A percentile compares a stretch with the other conserved stretches of the same genome.
These are phyloP conservation scores for Kodamaea arcana DNA, from an alignment of 1,139 yeast genomes.

Conservation along the genomic window DNA sequence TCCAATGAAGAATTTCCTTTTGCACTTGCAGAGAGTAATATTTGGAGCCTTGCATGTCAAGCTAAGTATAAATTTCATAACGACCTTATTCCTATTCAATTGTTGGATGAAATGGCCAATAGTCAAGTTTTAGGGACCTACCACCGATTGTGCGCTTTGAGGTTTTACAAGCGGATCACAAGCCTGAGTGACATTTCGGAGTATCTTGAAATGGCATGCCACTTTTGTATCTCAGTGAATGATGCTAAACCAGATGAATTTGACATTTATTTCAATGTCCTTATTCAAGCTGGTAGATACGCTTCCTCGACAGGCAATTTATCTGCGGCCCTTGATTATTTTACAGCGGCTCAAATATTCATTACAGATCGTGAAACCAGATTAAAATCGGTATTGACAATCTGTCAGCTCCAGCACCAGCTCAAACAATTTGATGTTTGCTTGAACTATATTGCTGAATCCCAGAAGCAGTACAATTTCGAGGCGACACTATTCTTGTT, in stretches of 20 bases:
- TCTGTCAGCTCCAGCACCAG: conserved; percentile 29
- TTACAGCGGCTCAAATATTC: conserved; percentile 26
- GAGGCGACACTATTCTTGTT: conserved; percentile 33
- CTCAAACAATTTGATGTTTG: conserved; percentile 28
- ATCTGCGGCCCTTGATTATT: conserved; percentile 27
- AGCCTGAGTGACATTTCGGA: conserved; percentile 20
- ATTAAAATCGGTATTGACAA: conserved; percentile 26
- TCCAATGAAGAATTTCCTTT: conserved; percentile 33
- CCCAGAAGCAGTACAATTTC: conserved; percentile 19
- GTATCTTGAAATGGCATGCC: conserved; percentile 33
- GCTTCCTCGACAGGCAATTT: conserved; percentile 35
- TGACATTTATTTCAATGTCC: conserved; percentile 26
- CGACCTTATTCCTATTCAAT: conserved; percentile 27
- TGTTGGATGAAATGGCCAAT: conserved; percentile 23
- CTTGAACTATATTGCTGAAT: conserved; percentile 22
- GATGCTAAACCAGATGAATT: conserved; percentile 24
- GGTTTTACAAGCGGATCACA: conserved; percentile 27
- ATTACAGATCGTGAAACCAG: conserved; percentile 18
- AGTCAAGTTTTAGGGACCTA: conserved; percentile 25
- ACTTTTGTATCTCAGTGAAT: conserved; percentile 26
- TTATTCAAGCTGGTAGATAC: conserved; percentile 35
- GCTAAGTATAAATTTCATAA: conserved; percentile 34
- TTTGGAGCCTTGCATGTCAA: conserved; percentile 34
- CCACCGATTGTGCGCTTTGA: conserved; percentile 43
- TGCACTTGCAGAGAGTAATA: conserved; percentile 30